Evolutionary conservation across 768 basidiomycete genomes (phyloP).

Genomic region (Phaeotremella fagi): DNA sequence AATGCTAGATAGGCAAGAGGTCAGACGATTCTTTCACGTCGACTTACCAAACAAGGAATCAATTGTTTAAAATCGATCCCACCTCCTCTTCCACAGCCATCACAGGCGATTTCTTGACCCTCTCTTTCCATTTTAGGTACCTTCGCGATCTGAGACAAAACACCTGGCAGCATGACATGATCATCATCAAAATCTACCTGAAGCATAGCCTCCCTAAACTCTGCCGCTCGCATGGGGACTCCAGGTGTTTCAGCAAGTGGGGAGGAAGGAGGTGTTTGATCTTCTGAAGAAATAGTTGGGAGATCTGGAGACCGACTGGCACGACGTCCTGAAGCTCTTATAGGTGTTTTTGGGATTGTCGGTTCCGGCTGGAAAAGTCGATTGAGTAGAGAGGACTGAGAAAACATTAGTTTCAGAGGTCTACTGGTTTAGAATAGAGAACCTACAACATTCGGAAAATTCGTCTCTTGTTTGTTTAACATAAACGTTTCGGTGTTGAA

Average conservation of each 20-base stretch:
- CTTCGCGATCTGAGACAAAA: neutral
- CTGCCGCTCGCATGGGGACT: neutral
- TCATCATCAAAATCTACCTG: neutral
- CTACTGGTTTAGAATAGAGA: neutral
- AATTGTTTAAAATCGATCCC: conserved; percentile 9
- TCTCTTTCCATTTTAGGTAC: neutral
- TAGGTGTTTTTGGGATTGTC: neutral
- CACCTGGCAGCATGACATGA: neutral
- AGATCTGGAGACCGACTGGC: conserved; percentile 9
- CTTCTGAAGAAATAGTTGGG: neutral
- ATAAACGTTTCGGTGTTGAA: no score
- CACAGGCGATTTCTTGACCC: neutral
- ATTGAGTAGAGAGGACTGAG: neutral
- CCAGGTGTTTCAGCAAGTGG: neutral
- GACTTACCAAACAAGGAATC: conserved; percentile 33
- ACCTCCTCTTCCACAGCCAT: conserved; percentile 4
- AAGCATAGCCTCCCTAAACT: neutral
- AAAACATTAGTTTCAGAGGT: neutral
- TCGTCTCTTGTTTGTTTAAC: neutral
- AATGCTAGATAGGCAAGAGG: conserved; percentile 15
- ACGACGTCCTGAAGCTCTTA: neutral
- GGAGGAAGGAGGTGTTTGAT: neutral
- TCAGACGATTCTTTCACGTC: neutral
- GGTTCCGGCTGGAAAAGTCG: neutral
- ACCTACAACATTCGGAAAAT: neutral